Conservation (phyloP, 306 rosid species). For the Herpetospermum pedunculosum region DNA sequence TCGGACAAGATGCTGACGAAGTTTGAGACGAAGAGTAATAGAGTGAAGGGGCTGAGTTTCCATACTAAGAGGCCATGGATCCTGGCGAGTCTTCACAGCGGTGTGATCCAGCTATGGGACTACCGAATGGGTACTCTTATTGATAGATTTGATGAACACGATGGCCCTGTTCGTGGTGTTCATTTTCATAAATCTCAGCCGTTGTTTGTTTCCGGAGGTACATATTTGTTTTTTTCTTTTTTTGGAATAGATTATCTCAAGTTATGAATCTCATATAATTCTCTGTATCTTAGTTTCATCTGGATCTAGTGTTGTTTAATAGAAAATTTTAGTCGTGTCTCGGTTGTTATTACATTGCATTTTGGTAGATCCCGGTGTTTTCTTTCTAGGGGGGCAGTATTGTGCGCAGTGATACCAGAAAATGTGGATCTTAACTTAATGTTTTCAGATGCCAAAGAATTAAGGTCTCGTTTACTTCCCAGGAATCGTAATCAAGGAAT, state of each 20-base stretch:
- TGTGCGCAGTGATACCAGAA: neutral
- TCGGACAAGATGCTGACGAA: constrained; percentile 73
- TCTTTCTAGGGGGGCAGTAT: neutral
- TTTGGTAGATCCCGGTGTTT: neutral
- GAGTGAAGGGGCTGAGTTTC: constrained; percentile 97
- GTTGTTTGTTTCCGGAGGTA: constrained; percentile 92
- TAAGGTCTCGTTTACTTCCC: no score
- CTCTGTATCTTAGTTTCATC: neutral
- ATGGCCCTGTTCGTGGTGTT: constrained; percentile 94
- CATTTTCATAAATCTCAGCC: constrained; percentile 98
- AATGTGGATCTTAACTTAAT: neutral
- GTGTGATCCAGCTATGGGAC: constrained; percentile 99
- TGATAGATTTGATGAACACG: constrained; percentile 93
- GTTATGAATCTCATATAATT: neutral
- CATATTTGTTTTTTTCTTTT: neutral
- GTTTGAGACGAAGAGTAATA: constrained; percentile 93
- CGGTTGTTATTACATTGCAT: neutral
- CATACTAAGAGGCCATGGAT: constrained; percentile 94
- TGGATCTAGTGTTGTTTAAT: constrained; percentile 1
- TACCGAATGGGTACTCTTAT: constrained; percentile 95
- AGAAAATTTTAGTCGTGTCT: neutral
- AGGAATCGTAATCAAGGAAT: no score
- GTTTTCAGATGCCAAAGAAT: neutral
- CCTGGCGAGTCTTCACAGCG: constrained; percentile 98
- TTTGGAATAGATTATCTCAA: neutral